Conservation (phyloP, 257 asterid genomes). For the Osmanthus fragrans region DNA sequence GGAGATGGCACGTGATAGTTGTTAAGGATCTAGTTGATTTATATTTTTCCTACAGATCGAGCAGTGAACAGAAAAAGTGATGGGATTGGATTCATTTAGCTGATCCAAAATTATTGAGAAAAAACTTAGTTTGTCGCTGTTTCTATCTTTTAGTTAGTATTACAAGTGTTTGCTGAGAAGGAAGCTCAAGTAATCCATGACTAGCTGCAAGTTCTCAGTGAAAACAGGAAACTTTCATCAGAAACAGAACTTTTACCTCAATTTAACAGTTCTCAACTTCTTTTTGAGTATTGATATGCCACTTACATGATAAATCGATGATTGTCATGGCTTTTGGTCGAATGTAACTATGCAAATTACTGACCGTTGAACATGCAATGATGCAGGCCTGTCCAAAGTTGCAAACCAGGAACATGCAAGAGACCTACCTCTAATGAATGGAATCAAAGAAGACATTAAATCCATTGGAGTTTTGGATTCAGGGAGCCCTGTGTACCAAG, state of each 20-base stretch:
- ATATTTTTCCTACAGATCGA: neutral
- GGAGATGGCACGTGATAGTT: neutral
- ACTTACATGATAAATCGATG: neutral
- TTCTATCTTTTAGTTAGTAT: neutral
- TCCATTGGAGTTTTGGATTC: slow-evolving; percentile 80
- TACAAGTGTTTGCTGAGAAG: neutral
- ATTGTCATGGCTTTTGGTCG: slow-evolving; percentile 1
- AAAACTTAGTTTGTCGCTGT: neutral
- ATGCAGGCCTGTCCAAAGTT: slow-evolving; percentile 81
- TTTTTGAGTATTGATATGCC: neutral
- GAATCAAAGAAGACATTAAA: slow-evolving; percentile 94
- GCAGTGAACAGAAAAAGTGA: neutral
- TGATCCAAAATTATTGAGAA: neutral
- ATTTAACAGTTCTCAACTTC: neutral
- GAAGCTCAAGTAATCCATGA: neutral
- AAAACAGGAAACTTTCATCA: slow-evolving; percentile 10
- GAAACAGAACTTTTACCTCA: neutral
- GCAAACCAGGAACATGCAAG: slow-evolving; percentile 90
- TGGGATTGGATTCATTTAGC: neutral
- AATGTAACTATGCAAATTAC: neutral
- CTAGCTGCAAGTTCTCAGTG: neutral
- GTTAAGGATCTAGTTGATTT: neutral
- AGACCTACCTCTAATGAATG: slow-evolving; percentile 92
- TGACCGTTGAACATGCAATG: slow-evolving; percentile 16
- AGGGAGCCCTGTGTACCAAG: slow-evolving; percentile 82